A percentile compares a stretch with the other conserved stretches of the same genome.
Conservation (phyloP, 2,329 filamentous ascomycete genomes). For the Hyphodiscus sp. region DNA sequence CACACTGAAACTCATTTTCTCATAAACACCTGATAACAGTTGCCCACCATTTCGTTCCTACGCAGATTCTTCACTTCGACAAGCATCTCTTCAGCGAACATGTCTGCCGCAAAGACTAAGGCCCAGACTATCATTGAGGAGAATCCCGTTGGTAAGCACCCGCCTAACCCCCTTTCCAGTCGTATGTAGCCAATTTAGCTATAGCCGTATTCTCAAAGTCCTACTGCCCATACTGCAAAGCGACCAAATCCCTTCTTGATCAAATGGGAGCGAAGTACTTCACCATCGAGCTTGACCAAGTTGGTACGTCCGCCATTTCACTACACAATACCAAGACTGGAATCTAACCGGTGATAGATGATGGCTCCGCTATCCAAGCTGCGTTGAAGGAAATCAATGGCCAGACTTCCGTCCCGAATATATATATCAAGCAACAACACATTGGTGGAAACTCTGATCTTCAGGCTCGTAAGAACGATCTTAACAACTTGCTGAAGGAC, state of each 20-base stretch:
- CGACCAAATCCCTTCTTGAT: slow-evolving; percentile 69
- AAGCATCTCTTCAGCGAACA: slow-evolving; percentile 53
- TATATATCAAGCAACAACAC: slow-evolving; percentile 86
- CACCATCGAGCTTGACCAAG: slow-evolving; percentile 76
- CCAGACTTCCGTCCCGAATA: slow-evolving; percentile 90
- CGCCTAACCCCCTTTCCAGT: too few relatives aligned
- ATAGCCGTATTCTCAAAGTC: slow-evolving; percentile 93
- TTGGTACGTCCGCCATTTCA: slow-evolving; percentile 49
- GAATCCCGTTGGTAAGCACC: slow-evolving; percentile 69
- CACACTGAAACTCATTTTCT: slow-evolving; percentile 5
- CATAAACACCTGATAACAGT: slow-evolving; percentile 8
- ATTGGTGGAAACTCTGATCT: slow-evolving; percentile 95
- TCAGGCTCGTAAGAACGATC: slow-evolving; percentile 57
- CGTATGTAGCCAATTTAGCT: not conserved
- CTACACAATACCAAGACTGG: not conserved
- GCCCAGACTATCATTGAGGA: slow-evolving; percentile 82
- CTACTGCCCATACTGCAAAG: slow-evolving; percentile 88
- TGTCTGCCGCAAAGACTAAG: slow-evolving; percentile 79
- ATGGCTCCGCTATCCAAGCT: slow-evolving; percentile 75
- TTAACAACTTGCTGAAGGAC: slow-evolving; percentile 57
- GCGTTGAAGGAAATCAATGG: slow-evolving; percentile 73
- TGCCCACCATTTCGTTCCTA: slow-evolving; percentile 56
- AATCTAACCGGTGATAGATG: slow-evolving; percentile 45
- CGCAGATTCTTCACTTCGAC: slow-evolving; percentile 63
- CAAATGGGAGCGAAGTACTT: slow-evolving; percentile 66